Conservation (phyloP, 1,284 basidiomycete genomes). For the Pseudozyma flocculosa region DNA sequence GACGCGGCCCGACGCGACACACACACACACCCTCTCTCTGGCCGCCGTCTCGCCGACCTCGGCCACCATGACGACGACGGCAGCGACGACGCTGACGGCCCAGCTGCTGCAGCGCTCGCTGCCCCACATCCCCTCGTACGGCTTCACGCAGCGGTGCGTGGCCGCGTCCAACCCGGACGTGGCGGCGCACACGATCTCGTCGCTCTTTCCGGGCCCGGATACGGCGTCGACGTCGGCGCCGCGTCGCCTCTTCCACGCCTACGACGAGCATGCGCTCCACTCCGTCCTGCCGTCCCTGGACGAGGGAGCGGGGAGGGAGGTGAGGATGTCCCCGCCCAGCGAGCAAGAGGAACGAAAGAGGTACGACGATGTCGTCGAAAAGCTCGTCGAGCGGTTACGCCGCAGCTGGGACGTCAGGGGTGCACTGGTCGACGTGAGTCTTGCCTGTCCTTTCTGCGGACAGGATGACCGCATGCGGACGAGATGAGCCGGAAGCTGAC, state of each 20-base stretch:
- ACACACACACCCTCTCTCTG: no score
- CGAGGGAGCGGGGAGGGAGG: neutral
- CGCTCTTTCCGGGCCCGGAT: slow-evolving; percentile 20
- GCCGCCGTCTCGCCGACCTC: no score
- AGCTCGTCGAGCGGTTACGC: slow-evolving; percentile 7
- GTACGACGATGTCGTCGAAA: neutral
- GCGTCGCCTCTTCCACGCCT: neutral
- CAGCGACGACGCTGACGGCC: no score
- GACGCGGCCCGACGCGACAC: no score
- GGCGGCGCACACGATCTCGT: neutral
- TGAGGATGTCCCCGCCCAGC: neutral
- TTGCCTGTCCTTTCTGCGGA: neutral
- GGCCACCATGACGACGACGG: no score
- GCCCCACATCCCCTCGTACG: slow-evolving; percentile 6
- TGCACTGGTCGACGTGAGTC: neutral
- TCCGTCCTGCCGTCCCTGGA: neutral
- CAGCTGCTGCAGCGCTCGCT: slow-evolving; percentile 8
- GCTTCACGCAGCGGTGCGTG: slow-evolving; percentile 14
- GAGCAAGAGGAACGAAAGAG: neutral
- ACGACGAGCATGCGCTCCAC: neutral
- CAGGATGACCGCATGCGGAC: neutral
- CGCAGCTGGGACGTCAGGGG: slow-evolving; percentile 5
- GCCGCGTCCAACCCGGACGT: neutral
- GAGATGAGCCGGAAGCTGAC: neutral
- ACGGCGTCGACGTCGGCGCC: neutral